Evolutionary conservation across 1,284 basidiomycete genomes (phyloP).

Genomic region (Ganoderma lucidum): DNA sequence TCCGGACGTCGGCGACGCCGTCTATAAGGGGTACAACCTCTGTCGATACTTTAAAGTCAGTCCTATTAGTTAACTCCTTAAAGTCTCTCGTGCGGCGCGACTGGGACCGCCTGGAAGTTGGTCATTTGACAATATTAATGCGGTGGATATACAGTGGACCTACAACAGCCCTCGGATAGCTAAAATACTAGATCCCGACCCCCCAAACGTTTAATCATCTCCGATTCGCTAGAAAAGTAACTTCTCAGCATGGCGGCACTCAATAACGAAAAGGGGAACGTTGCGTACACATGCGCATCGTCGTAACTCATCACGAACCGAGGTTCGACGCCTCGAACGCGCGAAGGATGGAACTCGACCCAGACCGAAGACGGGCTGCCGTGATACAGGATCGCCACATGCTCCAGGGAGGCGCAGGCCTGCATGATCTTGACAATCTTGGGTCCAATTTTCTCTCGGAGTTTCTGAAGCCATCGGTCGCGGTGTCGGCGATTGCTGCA

Average conservation of each 20-base stretch:
- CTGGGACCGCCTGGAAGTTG: no score
- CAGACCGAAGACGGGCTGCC: not conserved
- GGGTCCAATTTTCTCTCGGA: not conserved
- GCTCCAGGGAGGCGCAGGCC: slow-evolving; percentile 1
- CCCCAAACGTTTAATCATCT: not conserved
- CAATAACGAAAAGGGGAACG: not conserved
- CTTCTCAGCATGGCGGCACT: not conserved
- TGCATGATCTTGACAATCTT: slow-evolving; percentile 5
- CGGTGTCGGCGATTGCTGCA: not conserved
- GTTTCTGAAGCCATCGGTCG: not conserved
- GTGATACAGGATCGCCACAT: slow-evolving; percentile 13
- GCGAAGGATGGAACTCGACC: slow-evolving; percentile 11
- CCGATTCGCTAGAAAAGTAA: not conserved
- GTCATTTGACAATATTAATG: no score
- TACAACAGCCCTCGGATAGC: no score
- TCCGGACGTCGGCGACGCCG: no score
- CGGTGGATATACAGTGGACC: no score
- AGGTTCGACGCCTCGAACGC: not conserved
- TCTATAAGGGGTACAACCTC: no score
- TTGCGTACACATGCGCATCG: not conserved
- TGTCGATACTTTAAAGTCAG: no score
- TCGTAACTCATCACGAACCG: not conserved
- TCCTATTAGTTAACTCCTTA: no score
- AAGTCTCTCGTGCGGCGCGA: no score
- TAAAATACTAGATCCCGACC: not conserved